Evolutionary conservation across 2,329 filamentous ascomycete species (phyloP).

Genomic region (Botrytis fabae): DNA sequence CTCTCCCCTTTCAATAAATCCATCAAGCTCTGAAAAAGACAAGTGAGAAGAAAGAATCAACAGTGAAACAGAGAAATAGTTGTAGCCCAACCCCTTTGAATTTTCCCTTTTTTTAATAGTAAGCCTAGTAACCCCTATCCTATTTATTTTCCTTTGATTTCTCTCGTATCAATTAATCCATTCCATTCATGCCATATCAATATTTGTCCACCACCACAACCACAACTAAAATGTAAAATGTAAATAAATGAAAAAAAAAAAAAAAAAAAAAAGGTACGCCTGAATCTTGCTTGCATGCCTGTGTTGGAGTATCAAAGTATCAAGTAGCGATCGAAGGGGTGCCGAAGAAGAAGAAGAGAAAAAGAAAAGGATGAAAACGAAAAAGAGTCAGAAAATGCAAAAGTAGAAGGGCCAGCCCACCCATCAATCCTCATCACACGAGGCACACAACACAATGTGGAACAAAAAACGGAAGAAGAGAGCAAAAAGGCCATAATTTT

Average conservation of each 20-base stretch:
- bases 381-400: conserved; percentile 20
- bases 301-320: not conserved
- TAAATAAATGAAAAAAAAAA: conserved; percentile 15
- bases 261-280: conserved; percentile 37
- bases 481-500: conserved; percentile 37
- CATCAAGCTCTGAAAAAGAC: not conserved
- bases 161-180: not conserved
- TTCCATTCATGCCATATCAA: conserved; percentile 6
- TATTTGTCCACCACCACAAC: conserved; percentile 29
- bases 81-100: not conserved
- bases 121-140: conserved; percentile 2
- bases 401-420: conserved; percentile 41
- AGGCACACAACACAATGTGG: conserved; percentile 19
- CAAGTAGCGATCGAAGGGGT: not conserved
- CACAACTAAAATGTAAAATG: conserved; percentile 9
- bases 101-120: not conserved
- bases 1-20: not conserved
- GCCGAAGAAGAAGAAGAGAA: too few relatives aligned
- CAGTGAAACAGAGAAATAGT: not conserved
- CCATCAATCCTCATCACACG: conserved; percentile 23
- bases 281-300: conserved; percentile 35
- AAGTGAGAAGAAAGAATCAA: conserved; percentile 2
- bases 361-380: conserved; percentile 9
- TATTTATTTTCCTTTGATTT: not conserved
- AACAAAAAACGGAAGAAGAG: conserved; percentile 39